phyloP scores from a whole-genome alignment of 2,329 filamentous ascomycete species.

The Neonectria hederae region DNA sequence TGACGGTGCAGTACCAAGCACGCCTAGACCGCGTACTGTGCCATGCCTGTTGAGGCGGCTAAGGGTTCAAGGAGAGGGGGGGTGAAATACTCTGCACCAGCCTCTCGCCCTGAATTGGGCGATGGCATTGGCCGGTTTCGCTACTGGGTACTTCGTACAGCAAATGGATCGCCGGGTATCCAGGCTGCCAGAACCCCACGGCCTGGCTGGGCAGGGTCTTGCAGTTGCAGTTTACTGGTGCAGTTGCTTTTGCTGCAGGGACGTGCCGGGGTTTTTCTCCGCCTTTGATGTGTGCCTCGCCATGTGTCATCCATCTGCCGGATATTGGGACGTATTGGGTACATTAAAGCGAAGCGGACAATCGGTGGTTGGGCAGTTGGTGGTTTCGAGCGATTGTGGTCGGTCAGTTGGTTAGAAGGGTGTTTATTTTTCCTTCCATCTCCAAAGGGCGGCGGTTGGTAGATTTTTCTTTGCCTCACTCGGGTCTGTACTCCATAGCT shows the following conservation, averaged over 20 bases:
- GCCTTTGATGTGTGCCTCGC: neutral
- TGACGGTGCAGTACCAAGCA: neutral
- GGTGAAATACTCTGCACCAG: neutral
- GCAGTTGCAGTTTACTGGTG: neutral
- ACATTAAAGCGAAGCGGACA: neutral
- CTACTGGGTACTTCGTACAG: neutral
- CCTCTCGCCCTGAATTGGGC: neutral
- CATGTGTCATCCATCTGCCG: constrained; percentile 2
- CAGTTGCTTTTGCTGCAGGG: neutral
- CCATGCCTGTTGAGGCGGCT: neutral
- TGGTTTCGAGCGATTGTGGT: neutral
- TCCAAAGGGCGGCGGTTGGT: neutral
- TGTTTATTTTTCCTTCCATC: neutral
- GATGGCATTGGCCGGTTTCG: neutral
- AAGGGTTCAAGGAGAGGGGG: neutral
- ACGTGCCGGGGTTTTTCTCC: neutral
- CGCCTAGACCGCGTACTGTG: too few relatives aligned
- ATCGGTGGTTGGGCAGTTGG: neutral
- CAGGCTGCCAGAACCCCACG: neutral
- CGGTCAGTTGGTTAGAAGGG: neutral
- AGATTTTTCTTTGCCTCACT: neutral
- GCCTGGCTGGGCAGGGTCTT: neutral
- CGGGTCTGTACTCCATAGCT: too few relatives aligned
- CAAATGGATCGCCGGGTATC: neutral
- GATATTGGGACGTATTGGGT: neutral